A percentile compares a stretch with the other conserved stretches of the same genome.
These are phyloP conservation scores for Acorus gramineus DNA, from an alignment of 106 monocot species.

Conservation along the genomic window DNA sequence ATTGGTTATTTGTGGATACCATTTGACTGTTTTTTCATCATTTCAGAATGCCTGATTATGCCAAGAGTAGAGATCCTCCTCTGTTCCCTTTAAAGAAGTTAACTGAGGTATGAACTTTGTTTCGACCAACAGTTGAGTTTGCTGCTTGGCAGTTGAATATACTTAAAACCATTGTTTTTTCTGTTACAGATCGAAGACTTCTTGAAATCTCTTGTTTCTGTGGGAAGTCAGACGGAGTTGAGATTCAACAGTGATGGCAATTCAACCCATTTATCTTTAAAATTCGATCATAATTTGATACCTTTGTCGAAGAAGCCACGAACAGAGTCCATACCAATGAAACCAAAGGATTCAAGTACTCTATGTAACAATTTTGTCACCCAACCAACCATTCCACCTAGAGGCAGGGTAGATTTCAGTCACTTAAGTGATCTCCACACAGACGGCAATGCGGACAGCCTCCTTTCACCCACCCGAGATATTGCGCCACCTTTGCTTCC, in stretches of 20 bases:
- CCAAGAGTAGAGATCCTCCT: conserved; percentile 52
- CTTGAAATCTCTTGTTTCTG: conserved; percentile 34
- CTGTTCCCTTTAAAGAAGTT: conserved; percentile 55
- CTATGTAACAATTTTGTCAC: conserved; percentile 3
- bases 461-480: conserved; percentile 81
- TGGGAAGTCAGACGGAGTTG: not conserved
- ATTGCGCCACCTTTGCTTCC: conserved; percentile 24
- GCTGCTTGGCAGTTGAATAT: not conserved
- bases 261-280: conserved; percentile 6
- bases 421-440: conserved; percentile 74
- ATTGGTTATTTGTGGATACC: not conserved
- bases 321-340: conserved; percentile 4
- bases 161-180: conserved; percentile 1
- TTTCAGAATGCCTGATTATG: conserved; percentile 54
- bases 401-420: conserved; percentile 32
- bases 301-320: conserved; percentile 1
- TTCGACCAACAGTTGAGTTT: not conserved
- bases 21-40: not conserved
- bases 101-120: conserved; percentile 43
- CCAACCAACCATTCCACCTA: conserved; percentile 14
- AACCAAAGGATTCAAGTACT: conserved; percentile 2
- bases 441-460: conserved; percentile 76
- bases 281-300: not conserved
- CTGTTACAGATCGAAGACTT: conserved; percentile 52
- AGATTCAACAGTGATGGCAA: conserved; percentile 3